phyloP scores from a whole-genome alignment of 208 protist species.

The Jaenimonas drosophilae region DNA sequence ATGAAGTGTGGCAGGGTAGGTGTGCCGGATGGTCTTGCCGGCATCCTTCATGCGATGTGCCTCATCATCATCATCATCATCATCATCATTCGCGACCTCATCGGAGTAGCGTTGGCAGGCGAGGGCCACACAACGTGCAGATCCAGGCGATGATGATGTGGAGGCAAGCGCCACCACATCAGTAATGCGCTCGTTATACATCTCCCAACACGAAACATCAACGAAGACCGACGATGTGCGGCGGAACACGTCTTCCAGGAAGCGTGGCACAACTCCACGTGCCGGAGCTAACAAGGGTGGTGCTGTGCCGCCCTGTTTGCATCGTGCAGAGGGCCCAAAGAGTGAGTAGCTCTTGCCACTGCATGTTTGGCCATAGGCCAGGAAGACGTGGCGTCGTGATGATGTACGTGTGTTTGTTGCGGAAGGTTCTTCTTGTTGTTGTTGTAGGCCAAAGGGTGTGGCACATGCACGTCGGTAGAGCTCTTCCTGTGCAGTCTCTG shows the following conservation, averaged over 20 bases:
- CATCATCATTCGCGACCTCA: no score
- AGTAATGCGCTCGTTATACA: conserved; percentile 69
- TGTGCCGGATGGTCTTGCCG: no score
- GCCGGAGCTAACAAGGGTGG: background rate
- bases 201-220: conserved; percentile 59
- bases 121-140: no score
- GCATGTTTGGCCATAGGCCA: conserved; percentile 81
- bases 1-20: no score
- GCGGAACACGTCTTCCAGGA: conserved; percentile 31
- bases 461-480: conserved; percentile 16
- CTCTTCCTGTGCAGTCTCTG: conserved; percentile 19
- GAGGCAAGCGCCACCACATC: conserved; percentile 49
- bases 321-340: conserved; percentile 20
- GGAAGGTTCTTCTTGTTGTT: background rate
- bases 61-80: no score
- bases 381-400: no score
- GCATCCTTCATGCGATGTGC: no score
- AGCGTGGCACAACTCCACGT: conserved; percentile 52
- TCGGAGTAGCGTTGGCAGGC: no score
- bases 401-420: no score
- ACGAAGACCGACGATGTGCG: conserved; percentile 11
- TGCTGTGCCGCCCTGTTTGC: background rate
- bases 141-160: no score
- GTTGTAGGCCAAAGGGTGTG: background rate
- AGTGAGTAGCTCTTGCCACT: conserved; percentile 82